Base-by-base conservation (phyloP, 345 rosid species). In the Gossypium australe region DNA sequence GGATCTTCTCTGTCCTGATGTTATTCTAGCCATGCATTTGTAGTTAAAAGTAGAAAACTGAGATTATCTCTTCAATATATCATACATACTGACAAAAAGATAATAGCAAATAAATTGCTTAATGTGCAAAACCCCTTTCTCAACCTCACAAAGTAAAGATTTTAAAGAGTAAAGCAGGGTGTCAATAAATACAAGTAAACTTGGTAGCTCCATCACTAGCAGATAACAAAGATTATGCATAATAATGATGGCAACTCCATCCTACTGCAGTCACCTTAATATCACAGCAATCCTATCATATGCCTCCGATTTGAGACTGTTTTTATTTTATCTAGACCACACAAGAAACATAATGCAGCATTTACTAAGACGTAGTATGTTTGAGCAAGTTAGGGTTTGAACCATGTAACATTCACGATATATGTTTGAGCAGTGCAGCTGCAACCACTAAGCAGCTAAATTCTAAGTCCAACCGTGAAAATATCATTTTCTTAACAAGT, bases 21-120 rank as follows among this genome's bases (percentile, higher is more conserved):
- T 59, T 59, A 2, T 66, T 68, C 73, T 34, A 14, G 61, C 56
- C 18, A 29, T 60, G 22, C 61, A 73, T 48, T 67, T 25, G 71
- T 67, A 24, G 20, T 48, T 47, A 14, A 24, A 48, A 48, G 14
- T 24, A 24, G n/a, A 67, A 13, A 48, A 7, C 25, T 67, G 41
- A 24, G 57, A 48, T 18, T 47, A 67, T 48, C 41, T 24, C 56
- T 67, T 67, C 38, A 67, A 67, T 5, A 48, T 24, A 45, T 66
- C 45, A 22, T 67, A 67, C 20, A 67, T 67, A 56, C 41, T 48
- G 25, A 14, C 11, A 55, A 60, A 5, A 51, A 48, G 34, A 67
- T 53, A 48, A 68, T 24, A 16, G 27, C 18, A 22, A 77, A 66
- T 49, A 53, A 70, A 58, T 10, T 3, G 71, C 27, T 48, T 25